A percentile compares a stretch with the other conserved stretches of the same genome.
These are phyloP conservation scores for Aspergillus pseudotamarii DNA, from an alignment of 2,329 filamentous ascomycete genomes.

Conservation along the genomic window DNA sequence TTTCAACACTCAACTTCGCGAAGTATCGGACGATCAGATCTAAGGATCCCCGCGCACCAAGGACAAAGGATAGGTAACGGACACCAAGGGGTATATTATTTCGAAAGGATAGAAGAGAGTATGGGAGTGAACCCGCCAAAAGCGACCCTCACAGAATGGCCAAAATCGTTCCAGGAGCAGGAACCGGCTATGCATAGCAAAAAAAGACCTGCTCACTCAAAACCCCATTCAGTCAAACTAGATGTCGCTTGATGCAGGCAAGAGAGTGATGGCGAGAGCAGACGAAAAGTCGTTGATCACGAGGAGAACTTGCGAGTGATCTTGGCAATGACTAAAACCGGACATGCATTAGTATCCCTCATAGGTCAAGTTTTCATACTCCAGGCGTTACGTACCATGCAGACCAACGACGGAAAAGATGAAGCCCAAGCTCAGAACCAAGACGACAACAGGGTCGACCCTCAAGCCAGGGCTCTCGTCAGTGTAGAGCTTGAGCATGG, in stretches of 20 bases:
- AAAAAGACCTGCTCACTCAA: conserved; percentile 4
- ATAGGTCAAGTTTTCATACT: not conserved
- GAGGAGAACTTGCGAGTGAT: conserved; percentile 82
- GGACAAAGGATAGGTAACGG: conserved; percentile 17
- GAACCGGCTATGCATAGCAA: not conserved
- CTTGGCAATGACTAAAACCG: conserved; percentile 81
- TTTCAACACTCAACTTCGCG: conserved; percentile 24
- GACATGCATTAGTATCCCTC: conserved; percentile 12
- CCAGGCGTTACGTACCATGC: conserved; percentile 72
- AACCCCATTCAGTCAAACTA: not conserved
- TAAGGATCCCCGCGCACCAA: conserved; percentile 17
- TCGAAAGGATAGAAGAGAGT: conserved; percentile 20
- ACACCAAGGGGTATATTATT: conserved; percentile 28
- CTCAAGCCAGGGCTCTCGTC: conserved; percentile 97
- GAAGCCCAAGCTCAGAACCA: conserved; percentile 95
- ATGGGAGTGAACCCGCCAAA: conserved; percentile 5
- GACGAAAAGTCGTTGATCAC: conserved; percentile 35
- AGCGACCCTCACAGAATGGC: not conserved
- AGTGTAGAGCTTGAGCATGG: conserved; percentile 98
- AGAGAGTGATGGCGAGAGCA: conserved; percentile 1
- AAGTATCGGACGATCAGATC: conserved; percentile 16
- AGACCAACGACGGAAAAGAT: conserved; percentile 98
- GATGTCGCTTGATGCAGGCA: not conserved
- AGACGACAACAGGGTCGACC: conserved; percentile 95
- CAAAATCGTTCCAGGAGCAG: not conserved